Evolutionary conservation across 371 early-diverging fungal genomes (phyloP).

Genomic region (Dinochytrium kinnereticum): DNA sequence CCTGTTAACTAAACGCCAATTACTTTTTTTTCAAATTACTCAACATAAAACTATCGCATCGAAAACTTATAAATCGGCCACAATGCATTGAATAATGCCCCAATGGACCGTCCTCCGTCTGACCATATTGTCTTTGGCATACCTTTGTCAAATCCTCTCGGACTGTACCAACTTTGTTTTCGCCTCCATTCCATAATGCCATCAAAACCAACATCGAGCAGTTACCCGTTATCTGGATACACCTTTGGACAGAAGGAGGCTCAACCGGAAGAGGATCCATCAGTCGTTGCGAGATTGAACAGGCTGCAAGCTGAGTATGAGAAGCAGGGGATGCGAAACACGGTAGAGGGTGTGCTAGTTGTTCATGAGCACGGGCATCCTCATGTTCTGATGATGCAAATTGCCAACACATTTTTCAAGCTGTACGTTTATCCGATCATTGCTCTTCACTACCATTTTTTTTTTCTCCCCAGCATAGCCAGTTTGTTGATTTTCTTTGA

Average conservation of each 20-base stretch:
- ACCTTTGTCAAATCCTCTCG: not conserved
- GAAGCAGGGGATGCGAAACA: slow-evolving; percentile 67
- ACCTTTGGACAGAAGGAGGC: slow-evolving; percentile 77
- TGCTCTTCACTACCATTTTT: slow-evolving; percentile 10
- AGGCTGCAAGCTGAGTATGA: slow-evolving; percentile 72
- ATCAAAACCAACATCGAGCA: slow-evolving; percentile 9
- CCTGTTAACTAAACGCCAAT: too few relatives aligned
- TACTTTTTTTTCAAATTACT: too few relatives aligned
- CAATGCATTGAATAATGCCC: not conserved
- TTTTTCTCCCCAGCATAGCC: not conserved
- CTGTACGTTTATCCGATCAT: too few relatives aligned
- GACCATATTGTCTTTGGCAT: not conserved
- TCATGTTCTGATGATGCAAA: slow-evolving; percentile 79
- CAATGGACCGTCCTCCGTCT: not conserved
- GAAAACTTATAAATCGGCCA: too few relatives aligned
- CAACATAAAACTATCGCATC: too few relatives aligned
- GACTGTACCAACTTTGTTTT: not conserved
- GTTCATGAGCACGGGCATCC: slow-evolving; percentile 86
- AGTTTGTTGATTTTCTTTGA: not conserved
- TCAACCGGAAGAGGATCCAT: slow-evolving; percentile 76
- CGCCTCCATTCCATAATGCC: not conserved
- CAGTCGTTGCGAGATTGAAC: slow-evolving; percentile 67
- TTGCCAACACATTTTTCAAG: slow-evolving; percentile 77
- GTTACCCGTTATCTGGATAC: slow-evolving; percentile 55
- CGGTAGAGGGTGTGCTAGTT: slow-evolving; percentile 78